Percentiles rank a stretch among this genome's conserved stretches.
These are phyloP conservation scores for Kregervanrija delftensis DNA, from an alignment of 805 yeast species.

Conservation along the genomic window DNA sequence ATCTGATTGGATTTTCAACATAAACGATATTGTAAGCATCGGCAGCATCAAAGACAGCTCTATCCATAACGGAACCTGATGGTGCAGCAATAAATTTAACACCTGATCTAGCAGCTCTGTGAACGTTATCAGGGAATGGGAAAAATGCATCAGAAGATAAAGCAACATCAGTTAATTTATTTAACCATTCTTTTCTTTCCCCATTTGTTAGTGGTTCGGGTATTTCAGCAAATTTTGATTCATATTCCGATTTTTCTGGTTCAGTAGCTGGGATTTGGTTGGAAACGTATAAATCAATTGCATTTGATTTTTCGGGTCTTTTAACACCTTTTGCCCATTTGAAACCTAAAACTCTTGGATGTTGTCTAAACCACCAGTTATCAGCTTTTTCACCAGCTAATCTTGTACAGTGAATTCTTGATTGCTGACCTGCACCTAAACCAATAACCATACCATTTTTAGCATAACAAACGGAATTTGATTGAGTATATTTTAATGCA, in stretches of 20 bases:
- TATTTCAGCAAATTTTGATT: conserved; percentile 73
- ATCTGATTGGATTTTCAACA: conserved; percentile 93
- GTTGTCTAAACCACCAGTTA: conserved; percentile 99
- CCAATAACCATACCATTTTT: conserved; percentile 99
- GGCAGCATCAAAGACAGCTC: conserved; percentile 93
- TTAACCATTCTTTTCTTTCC: conserved; percentile 86
- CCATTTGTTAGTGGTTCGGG: conserved; percentile 78
- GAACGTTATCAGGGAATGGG: conserved; percentile 99
- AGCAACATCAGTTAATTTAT: conserved; percentile 77
- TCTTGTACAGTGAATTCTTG: conserved; percentile 98
- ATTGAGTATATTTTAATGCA: conserved; percentile 95
- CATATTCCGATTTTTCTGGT: conserved; percentile 91
- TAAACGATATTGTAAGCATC: conserved; percentile 85
- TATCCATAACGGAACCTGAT: conserved; percentile 95
- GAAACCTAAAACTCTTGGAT: conserved; percentile 86
- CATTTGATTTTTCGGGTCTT: conserved; percentile 98
- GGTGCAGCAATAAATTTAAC: conserved; percentile 96
- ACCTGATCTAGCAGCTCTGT: conserved; percentile 95
- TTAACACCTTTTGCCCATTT: conserved; percentile 98
- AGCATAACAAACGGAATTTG: conserved; percentile 97
- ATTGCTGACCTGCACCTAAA: conserved; percentile 99
- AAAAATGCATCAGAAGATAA: conserved; percentile 97
- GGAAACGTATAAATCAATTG: conserved; percentile 89
- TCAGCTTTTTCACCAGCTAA: conserved; percentile 99
- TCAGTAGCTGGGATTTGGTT: conserved; percentile 85